A percentile compares a stretch with the other conserved stretches of the same genome.
These are phyloP conservation scores for Xylaria palmicola DNA, from an alignment of 495 filamentous ascomycete genomes.

Conservation along the genomic window DNA sequence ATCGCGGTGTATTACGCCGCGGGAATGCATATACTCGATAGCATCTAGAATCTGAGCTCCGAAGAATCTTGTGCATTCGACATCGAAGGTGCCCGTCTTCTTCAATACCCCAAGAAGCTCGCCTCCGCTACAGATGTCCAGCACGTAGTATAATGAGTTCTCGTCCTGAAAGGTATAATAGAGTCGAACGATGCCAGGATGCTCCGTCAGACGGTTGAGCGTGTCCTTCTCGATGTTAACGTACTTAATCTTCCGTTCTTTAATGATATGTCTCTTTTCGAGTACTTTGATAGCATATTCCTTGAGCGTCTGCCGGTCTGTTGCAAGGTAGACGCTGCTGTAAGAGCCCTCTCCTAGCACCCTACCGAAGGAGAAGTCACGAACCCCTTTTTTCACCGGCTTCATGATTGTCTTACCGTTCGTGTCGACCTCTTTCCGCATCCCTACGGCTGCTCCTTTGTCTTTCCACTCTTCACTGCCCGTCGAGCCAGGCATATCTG, in stretches of 20 bases:
- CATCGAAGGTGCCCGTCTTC: slow-evolving; percentile 89
- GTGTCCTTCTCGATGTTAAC: slow-evolving; percentile 99
- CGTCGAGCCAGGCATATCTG: slow-evolving; percentile 62
- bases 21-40: slow-evolving; percentile 96
- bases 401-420: slow-evolving; percentile 79
- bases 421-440: slow-evolving; percentile 76
- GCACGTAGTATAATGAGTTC: slow-evolving; percentile 90
- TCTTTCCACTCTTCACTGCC: slow-evolving; percentile 97
- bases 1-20: slow-evolving; percentile 95
- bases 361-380: slow-evolving; percentile 92
- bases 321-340: slow-evolving; percentile 92
- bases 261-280: slow-evolving; percentile 99
- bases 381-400: slow-evolving; percentile 92
- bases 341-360: slow-evolving; percentile 96
- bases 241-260: slow-evolving; percentile 99
- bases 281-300: slow-evolving; percentile 99
- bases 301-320: slow-evolving; percentile 90
- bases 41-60: slow-evolving; percentile 94
- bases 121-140: slow-evolving; percentile 90
- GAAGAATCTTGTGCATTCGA: slow-evolving; percentile 94
- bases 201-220: slow-evolving; percentile 90
- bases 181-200: slow-evolving; percentile 93
- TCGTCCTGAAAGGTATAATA: slow-evolving; percentile 99
- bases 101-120: slow-evolving; percentile 93
- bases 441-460: slow-evolving; percentile 76